Base-by-base conservation (phyloP, 768 basidiomycete genomes). In the Agrocybe chaxingu region DNA sequence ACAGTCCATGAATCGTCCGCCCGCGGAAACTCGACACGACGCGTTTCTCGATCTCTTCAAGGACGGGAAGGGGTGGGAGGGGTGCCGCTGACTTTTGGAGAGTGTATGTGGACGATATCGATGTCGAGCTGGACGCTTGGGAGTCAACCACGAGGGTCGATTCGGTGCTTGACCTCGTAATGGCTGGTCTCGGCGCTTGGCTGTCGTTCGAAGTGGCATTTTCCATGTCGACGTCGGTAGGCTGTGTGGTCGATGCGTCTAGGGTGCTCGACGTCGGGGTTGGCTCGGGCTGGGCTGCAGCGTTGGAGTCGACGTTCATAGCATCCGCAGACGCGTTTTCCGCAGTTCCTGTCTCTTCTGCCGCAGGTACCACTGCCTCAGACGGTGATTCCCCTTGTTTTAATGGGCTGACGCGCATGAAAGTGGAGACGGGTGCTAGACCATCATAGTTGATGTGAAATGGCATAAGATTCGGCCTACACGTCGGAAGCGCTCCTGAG, bases 401-500 rank as follows among this genome's bases (percentile, higher is more conserved):
- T 7, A 72, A 63, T n/a, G 71, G 63, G n/a, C 75, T 76, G 46
- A 84, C 72, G 40, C 76, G 77, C 64, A 92, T 83, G 64, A 84
- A 93, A 4, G 85, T 84, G 3, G 85, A 85, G 12, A 92, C 71
- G 4, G 84, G 82, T 1, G 90, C 89, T 13, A 77, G 75, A 0
- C 91, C 91, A 8, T 76, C 72, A 65, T 90, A 81, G 9, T 74
- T 67, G 42, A 92, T 82, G 57, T 86, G 82, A 55, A 94, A 93
- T 4, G 91, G 91, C 87, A 94, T 90, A 30, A 94, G 75, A 61
- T 84, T 76, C 1, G 87, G 89, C 2, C 68, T 71, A 42, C 79
- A 81, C 62, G 55, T 50, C n/a, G 69, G 62, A 8, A 78, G 56
- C 2, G 30, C 32, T 7, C 48, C 32, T 1, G 45, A 16, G 12